Evolutionary conservation across 2,329 filamentous ascomycete genomes (phyloP).

Genomic region (Drechslerella dactyloides): DNA sequence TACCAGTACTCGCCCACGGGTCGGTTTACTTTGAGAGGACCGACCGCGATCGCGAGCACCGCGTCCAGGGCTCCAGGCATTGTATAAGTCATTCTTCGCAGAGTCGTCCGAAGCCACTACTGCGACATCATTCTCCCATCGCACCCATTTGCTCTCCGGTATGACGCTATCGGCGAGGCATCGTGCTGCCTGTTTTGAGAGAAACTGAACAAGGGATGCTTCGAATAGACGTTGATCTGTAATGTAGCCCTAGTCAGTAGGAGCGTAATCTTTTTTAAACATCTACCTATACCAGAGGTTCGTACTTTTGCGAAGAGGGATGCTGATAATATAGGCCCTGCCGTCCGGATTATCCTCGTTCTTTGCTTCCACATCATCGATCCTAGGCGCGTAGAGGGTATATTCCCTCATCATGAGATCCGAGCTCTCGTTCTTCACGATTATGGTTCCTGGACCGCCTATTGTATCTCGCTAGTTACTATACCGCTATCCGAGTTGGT

Average conservation of each 20-base stretch:
- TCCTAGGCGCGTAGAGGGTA: slow-evolving; percentile 42
- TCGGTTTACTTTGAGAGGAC: slow-evolving; percentile 19
- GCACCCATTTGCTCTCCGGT: slow-evolving; percentile 45
- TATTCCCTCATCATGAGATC: slow-evolving; percentile 42
- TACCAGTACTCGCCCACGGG: slow-evolving; percentile 39
- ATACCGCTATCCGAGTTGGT: background rate
- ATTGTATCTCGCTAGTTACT: background rate
- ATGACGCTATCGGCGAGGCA: slow-evolving; percentile 44
- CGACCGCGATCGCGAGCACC: background rate
- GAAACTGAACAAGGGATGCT: slow-evolving; percentile 38
- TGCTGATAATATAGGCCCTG: slow-evolving; percentile 40
- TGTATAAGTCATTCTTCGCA: slow-evolving; percentile 8
- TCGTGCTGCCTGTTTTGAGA: slow-evolving; percentile 37
- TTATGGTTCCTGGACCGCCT: slow-evolving; percentile 45
- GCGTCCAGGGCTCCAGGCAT: slow-evolving; percentile 12
- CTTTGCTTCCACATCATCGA: slow-evolving; percentile 32
- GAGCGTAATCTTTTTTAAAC: too few species aligned
- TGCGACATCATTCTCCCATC: slow-evolving; percentile 35
- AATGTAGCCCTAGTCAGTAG: slow-evolving; percentile 2
- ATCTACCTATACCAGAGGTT: background rate
- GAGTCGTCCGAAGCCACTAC: background rate
- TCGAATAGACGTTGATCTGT: slow-evolving; percentile 42
- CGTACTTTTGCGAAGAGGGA: slow-evolving; percentile 44
- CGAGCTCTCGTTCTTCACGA: slow-evolving; percentile 46
- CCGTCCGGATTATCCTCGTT: slow-evolving; percentile 25